Evolutionary conservation across 768 basidiomycete species (phyloP), one percentile per base, ranked within the genome.

Genomic region (Coprinopsis marcescibilis): DNA sequence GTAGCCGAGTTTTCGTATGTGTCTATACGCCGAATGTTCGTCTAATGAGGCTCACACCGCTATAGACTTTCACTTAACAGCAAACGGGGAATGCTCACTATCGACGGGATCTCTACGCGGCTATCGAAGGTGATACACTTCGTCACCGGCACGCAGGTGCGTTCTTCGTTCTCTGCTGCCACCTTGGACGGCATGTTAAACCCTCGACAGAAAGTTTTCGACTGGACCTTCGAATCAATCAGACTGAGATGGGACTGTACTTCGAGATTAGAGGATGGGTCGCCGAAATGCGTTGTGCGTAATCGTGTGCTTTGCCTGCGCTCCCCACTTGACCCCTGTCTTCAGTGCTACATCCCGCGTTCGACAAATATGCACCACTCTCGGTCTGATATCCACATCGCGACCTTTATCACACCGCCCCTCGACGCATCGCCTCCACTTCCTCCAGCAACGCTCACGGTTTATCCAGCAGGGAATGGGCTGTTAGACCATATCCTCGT

Each of bases 211-310:
- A 25, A 20, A 15, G 15, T 40, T 8, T 75, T 70, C 57, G 60
- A 59, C 40, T 76, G 75, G 73, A 55, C 57, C 17, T 61, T 68
- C 36, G 55, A 60, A 12, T 59, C 67, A 6, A 15, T 21, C n/a
- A 51, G 60, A 5, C 46, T 76, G 3, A 68, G 65, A 21, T 76
- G 75, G 75, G 72, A 76, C 48, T 75, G 72, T 53, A 65, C 69
- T 0, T 60, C 61, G 2, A 65, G 60, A 1, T 60, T 73, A 2
- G 70, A 72, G 25, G 72, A 76, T 44, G 73, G 75, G 14, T 72
- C 69, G 0, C 69, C 70, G 0, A 64, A 72, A 66, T 75, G 72
- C 55, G 67, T 76, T 43, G 71, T 72, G 40, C 38, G 71, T 64
- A 3, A 30, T 20, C 37, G 36, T 20, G 26, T 36, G 21, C 21